Percentiles rank a stretch among this genome's conserved stretches.
Conservation (phyloP, 495 filamentous ascomycete species). For the Poronia punctata region DNA sequence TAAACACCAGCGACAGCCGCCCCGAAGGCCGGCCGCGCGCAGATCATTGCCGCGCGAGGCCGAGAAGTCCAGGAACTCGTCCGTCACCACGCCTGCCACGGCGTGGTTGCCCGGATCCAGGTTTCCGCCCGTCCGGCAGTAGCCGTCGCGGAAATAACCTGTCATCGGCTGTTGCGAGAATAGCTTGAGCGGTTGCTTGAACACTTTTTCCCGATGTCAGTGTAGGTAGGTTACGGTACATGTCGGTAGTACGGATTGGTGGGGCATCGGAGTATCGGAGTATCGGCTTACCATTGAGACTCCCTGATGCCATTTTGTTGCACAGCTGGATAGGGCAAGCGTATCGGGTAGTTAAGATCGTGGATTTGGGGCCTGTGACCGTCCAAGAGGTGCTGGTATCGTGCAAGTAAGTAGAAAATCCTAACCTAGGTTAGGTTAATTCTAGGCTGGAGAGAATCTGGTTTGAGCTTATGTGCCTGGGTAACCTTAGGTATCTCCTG, state of each 20-base stretch:
- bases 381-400: too few relatives aligned
- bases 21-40: constrained; percentile 41
- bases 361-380: too few relatives aligned
- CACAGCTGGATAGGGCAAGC: too few relatives aligned
- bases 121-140: constrained; percentile 42
- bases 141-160: constrained; percentile 55
- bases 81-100: constrained; percentile 47
- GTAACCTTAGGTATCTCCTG: too few relatives aligned
- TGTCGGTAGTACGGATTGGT: background rate
- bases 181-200: constrained; percentile 48
- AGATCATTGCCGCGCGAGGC: constrained; percentile 53
- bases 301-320: constrained; percentile 10
- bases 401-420: too few relatives aligned
- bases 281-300: constrained; percentile 10
- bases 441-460: too few relatives aligned
- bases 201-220: constrained; percentile 32
- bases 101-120: constrained; percentile 43
- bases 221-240: background rate
- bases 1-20: constrained; percentile 55
- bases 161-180: constrained; percentile 53
- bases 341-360: too few relatives aligned
- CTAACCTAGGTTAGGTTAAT: too few relatives aligned
- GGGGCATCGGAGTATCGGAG: background rate
- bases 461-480: too few relatives aligned
- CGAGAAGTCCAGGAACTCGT: constrained; percentile 54